Evolutionary conservation across 306 rosid species (phyloP).

Genomic region (Prunus salicina): DNA sequence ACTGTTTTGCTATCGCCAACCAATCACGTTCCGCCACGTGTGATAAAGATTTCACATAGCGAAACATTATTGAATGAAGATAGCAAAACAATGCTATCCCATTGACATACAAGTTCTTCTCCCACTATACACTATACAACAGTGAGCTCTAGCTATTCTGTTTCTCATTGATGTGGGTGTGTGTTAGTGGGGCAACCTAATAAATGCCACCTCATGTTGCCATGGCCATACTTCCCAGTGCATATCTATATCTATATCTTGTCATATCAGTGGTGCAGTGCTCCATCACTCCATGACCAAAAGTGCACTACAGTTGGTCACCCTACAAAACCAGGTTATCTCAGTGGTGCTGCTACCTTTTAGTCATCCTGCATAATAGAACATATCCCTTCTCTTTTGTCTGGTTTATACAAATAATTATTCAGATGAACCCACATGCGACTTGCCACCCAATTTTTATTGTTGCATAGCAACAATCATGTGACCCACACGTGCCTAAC

Average conservation of each 20-base stretch:
- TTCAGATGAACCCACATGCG: constrained; percentile 20
- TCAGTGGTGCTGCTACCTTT: constrained; percentile 11
- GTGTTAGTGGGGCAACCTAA: background rate
- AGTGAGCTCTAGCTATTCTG: background rate
- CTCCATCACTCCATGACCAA: constrained; percentile 1
- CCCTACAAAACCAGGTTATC: constrained; percentile 16
- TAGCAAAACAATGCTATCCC: no score
- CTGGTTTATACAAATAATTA: constrained; percentile 8
- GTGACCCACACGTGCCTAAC: constrained; percentile 57
- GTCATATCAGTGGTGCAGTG: constrained; percentile 24
- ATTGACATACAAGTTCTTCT: no score
- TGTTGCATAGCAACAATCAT: constrained; percentile 38
- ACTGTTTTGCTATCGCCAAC: no score
- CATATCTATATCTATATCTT: background rate
- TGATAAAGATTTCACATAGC: no score
- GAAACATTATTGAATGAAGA: no score
- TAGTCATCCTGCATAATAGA: constrained; percentile 7
- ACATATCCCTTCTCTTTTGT: constrained; percentile 1
- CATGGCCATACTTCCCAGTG: background rate
- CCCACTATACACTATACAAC: no score
- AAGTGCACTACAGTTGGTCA: constrained; percentile 24
- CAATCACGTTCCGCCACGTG: no score
- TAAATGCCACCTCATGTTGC: background rate
- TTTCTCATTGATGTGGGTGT: background rate
- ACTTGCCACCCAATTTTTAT: constrained; percentile 19